Evolutionary conservation across 2,329 filamentous ascomycete genomes (phyloP).

Genomic region (Fusarium aywerte): DNA sequence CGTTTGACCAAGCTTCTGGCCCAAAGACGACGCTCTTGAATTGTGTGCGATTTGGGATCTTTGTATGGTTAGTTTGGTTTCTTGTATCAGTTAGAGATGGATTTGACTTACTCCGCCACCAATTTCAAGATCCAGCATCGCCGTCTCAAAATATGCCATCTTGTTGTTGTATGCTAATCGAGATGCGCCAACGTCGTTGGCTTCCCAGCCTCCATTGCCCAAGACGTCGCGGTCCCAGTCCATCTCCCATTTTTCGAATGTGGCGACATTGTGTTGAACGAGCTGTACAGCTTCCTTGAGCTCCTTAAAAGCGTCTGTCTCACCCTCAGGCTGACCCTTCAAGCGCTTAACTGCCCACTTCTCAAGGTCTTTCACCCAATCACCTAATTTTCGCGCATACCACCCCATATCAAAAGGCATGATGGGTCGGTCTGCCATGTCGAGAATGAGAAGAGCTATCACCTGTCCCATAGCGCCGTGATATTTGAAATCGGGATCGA

Average conservation of each 20-base stretch:
- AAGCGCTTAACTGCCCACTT: constrained; percentile 63
- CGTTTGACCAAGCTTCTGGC: constrained; percentile 76
- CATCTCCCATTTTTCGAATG: constrained; percentile 80
- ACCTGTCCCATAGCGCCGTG: constrained; percentile 84
- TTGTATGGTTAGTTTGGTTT: constrained; percentile 24
- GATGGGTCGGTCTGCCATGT: constrained; percentile 83
- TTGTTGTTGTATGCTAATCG: constrained; percentile 82
- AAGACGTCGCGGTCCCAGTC: constrained; percentile 80
- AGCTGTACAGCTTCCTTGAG: constrained; percentile 67
- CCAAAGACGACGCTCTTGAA: constrained; percentile 95
- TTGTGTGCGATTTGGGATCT: constrained; percentile 88
- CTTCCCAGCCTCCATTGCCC: constrained; percentile 79
- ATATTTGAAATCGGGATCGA: constrained; percentile 85
- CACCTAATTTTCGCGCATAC: constrained; percentile 74
- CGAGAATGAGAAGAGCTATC: constrained; percentile 83
- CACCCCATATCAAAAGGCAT: constrained; percentile 82
- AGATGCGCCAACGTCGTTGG: constrained; percentile 70
- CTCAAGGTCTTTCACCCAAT: constrained; percentile 74
- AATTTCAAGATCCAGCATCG: constrained; percentile 79
- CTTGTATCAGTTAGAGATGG: background rate
- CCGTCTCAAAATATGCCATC: constrained; percentile 83
- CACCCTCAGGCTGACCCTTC: constrained; percentile 20
- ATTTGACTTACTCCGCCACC: constrained; percentile 75
- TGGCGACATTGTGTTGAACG: constrained; percentile 61
- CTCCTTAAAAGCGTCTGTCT: constrained; percentile 45